These are phyloP conservation scores for Kentomonas sorsogonicus DNA, from an alignment of 208 protist genomes.

Conservation along the genomic window DNA sequence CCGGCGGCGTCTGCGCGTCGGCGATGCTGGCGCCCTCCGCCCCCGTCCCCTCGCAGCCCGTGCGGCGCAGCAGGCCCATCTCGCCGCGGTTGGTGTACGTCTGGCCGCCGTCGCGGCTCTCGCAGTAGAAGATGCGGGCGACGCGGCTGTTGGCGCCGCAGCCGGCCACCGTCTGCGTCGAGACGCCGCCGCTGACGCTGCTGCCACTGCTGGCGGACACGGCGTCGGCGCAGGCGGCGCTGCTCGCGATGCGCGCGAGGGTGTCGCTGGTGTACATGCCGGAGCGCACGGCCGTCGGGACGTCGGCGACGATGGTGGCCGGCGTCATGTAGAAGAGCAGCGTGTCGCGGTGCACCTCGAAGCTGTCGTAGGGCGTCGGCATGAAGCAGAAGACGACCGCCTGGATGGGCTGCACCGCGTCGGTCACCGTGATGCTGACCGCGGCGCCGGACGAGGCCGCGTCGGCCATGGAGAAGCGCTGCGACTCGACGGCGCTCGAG, in stretches of 20 bases:
- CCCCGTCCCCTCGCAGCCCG: conserved; percentile 22
- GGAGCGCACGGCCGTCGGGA: conserved; percentile 29
- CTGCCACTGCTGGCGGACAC: too few relatives aligned
- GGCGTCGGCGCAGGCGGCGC: conserved; percentile 22
- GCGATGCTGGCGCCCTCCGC: conserved; percentile 26
- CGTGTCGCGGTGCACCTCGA: conserved; percentile 18
- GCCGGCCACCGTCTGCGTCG: conserved; percentile 27
- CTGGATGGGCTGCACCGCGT: conserved; percentile 7
- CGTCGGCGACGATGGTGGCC: conserved; percentile 35
- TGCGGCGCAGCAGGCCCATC: conserved; percentile 38
- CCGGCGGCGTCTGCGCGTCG: conserved; percentile 24
- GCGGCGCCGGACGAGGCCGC: conserved; percentile 6
- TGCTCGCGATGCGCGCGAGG: conserved; percentile 28
- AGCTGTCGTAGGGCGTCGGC: conserved; percentile 14
- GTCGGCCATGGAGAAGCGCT: conserved; percentile 26
- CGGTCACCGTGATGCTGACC: conserved; percentile 19
- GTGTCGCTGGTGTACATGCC: conserved; percentile 15
- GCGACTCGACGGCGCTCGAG: conserved; percentile 16
- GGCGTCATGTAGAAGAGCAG: conserved; percentile 59
- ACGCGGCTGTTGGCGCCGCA: conserved; percentile 25
- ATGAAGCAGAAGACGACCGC: conserved; percentile 26
- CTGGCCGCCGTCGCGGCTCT: conserved; percentile 27
- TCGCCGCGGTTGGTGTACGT: conserved; percentile 29
- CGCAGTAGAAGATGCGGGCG: conserved; percentile 50
- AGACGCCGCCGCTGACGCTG: conserved; percentile 18